Base-by-base conservation (phyloP, 768 basidiomycete genomes). In the Cubamyces lactineus region DNA sequence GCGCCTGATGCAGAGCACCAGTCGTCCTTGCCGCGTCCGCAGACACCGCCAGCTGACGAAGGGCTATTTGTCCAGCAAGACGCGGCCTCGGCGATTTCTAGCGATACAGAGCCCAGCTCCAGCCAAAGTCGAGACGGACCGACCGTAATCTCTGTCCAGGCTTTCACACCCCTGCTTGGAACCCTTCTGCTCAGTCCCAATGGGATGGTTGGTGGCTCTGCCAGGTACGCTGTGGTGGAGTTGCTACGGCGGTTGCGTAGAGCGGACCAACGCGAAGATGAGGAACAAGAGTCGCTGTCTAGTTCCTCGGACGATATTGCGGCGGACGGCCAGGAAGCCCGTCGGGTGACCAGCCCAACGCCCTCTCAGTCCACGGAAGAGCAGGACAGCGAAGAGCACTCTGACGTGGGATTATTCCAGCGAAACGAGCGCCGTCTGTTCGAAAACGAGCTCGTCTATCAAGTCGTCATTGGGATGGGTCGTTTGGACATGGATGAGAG, bases 121-220 rank as follows among this genome's bases (percentile, higher is more conserved):
- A 47, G 28, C 49, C 16, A 30, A 19, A 23, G 28, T 41, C 49
- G 58, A 0, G 64, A 48, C 11, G 61, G 41, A 17, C 71, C 65
- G 28, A 83, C 75, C 67, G 77, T 72, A 48, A 86, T 98, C 47
- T 84, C 88, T 41, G 91, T 92, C 2, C 88, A 91, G 68, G 85
- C 89, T 5, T 98, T 98, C 74, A 97, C 94, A 2, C 92, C 93
- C 13, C 88, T 97, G 51, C 82, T 98, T 30, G 95, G 92, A 45
- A 91, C 91, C 0, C 79, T 98, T 28, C 82, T 98, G 15, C 85
- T 98, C 47, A 93, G 88, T 71, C 82, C 88, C 26, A 94, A 92
- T 67, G 79, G 83, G 50, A 76, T 82, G 51, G 87, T 97, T 38
- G 87, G 89, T 50, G 86, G 86, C 28, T 81, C 86, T 3, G 86